Percentiles rank a stretch among this genome's conserved stretches.
Evolutionary conservation across 2,329 filamentous ascomycete genomes (phyloP).

Genomic region (Aureobasidium sp.): DNA sequence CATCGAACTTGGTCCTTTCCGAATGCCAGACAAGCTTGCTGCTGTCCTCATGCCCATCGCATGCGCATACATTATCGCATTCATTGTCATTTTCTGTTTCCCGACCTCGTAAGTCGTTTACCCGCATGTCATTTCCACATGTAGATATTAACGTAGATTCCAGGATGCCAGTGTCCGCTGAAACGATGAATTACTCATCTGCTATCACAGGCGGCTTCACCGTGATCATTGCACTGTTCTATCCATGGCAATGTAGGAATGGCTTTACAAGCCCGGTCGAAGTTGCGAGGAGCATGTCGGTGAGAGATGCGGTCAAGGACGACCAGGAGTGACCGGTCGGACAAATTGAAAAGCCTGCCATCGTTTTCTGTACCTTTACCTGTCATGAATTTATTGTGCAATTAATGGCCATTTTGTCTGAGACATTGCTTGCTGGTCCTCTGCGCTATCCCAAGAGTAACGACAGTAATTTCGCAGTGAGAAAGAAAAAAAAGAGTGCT

Average conservation of each 20-base stretch:
- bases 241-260: conserved; percentile 23
- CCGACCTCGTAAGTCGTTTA: conserved; percentile 31
- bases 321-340: not conserved
- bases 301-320: conserved; percentile 1
- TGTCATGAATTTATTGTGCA: too few species aligned
- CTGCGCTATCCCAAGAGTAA: too few species aligned
- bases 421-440: too few species aligned
- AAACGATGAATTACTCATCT: conserved; percentile 39
- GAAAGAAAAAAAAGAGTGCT: too few species aligned
- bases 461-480: too few species aligned
- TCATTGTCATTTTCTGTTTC: conserved; percentile 58
- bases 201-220: conserved; percentile 35
- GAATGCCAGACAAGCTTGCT: conserved; percentile 43
- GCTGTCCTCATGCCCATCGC: conserved; percentile 48
- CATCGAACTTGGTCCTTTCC: conserved; percentile 52
- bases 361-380: too few species aligned
- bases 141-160: not conserved
- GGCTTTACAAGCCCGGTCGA: conserved; percentile 32
- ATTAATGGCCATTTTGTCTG: too few species aligned
- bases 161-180: conserved; percentile 26
- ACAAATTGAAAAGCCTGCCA: too few species aligned
- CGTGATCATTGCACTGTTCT: conserved; percentile 33
- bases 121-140: not conserved
- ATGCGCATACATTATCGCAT: conserved; percentile 53
- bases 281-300: conserved; percentile 2